These are phyloP conservation scores for Pilatotrama ljubarskyi DNA, from an alignment of 768 basidiomycete species.

Conservation along the genomic window DNA sequence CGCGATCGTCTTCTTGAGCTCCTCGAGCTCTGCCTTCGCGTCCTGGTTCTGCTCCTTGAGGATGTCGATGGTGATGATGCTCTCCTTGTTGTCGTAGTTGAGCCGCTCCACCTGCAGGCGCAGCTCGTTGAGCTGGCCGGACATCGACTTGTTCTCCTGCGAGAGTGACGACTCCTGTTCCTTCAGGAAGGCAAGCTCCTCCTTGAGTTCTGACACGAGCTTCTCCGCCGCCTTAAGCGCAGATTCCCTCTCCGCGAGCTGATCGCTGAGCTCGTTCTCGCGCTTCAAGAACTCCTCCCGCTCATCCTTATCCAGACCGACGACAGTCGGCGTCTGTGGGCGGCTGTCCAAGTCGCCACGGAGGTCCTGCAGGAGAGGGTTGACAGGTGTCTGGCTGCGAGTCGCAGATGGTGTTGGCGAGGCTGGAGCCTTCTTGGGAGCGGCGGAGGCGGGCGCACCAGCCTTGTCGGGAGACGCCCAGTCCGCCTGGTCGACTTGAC, in stretches of 20 bases:
- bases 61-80: slow-evolving; percentile 88
- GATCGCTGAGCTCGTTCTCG: slow-evolving; percentile 96
- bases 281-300: slow-evolving; percentile 93
- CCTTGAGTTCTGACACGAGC: slow-evolving; percentile 81
- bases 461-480: slow-evolving; percentile 77
- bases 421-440: slow-evolving; percentile 48
- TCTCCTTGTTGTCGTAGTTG: slow-evolving; percentile 96
- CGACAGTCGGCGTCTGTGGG: slow-evolving; percentile 89
- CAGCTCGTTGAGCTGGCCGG: slow-evolving; percentile 89
- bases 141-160: slow-evolving; percentile 95
- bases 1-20: slow-evolving; percentile 74
- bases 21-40: slow-evolving; percentile 84
- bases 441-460: slow-evolving; percentile 38
- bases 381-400: slow-evolving; percentile 73
- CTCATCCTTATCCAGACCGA: slow-evolving; percentile 92
- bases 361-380: slow-evolving; percentile 71
- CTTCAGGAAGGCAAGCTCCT: slow-evolving; percentile 87
- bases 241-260: slow-evolving; percentile 89
- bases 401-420: slow-evolving; percentile 67
- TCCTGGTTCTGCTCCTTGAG: slow-evolving; percentile 94
- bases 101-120: slow-evolving; percentile 88
- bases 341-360: slow-evolving; percentile 75
- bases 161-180: slow-evolving; percentile 83
- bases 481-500: slow-evolving; percentile 76
- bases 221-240: slow-evolving; percentile 79